phyloP scores from a whole-genome alignment of 2,329 filamentous ascomycete species.

The Lachnellula subtilissima region DNA sequence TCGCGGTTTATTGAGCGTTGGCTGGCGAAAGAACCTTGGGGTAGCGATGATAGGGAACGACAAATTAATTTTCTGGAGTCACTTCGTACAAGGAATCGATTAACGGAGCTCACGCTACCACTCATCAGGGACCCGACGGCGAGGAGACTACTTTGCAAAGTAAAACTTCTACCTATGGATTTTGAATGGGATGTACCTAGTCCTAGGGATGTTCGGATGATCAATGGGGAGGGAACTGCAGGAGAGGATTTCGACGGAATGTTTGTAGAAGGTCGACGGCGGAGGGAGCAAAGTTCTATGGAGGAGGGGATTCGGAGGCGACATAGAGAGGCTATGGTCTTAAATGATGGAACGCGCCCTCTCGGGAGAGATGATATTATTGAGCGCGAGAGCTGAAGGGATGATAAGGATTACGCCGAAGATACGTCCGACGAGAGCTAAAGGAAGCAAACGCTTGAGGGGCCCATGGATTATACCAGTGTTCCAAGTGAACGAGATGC shows the following conservation, averaged over 20 bases:
- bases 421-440: too few species aligned
- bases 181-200: conserved; percentile 40
- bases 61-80: conserved; percentile 45
- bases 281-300: conserved; percentile 52
- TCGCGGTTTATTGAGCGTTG: conserved; percentile 66
- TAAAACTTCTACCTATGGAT: conserved; percentile 24
- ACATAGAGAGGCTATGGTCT: conserved; percentile 82
- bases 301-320: conserved; percentile 71
- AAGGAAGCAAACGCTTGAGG: neutral
- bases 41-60: conserved; percentile 48
- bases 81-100: conserved; percentile 19
- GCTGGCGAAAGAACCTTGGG: conserved; percentile 71
- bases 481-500: neutral
- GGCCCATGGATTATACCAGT: too few species aligned
- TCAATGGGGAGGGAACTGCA: conserved; percentile 48
- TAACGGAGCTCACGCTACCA: conserved; percentile 44
- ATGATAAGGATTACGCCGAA: too few species aligned
- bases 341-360: conserved; percentile 78
- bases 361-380: conserved; percentile 74
- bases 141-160: conserved; percentile 24
- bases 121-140: conserved; percentile 28
- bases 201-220: conserved; percentile 38
- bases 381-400: conserved; percentile 38
- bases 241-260: conserved; percentile 28
- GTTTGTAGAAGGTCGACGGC: conserved; percentile 33